phyloP scores from a whole-genome alignment of 805 yeast genomes.

The Metschnikowia sp. region DNA sequence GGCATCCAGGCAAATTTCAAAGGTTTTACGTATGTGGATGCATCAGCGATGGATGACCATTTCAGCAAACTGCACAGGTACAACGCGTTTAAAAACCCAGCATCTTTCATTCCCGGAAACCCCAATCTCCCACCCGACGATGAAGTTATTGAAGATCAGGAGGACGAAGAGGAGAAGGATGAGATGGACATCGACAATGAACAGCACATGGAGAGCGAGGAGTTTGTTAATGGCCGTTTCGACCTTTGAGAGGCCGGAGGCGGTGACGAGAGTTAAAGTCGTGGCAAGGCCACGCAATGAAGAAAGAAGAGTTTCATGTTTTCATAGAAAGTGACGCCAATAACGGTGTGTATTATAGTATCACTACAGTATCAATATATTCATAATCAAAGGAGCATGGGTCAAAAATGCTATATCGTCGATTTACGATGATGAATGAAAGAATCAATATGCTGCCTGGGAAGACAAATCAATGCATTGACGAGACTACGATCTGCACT shows the following conservation, averaged over 20 bases:
- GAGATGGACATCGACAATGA: constrained; percentile 47
- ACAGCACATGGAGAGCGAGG: constrained; percentile 67
- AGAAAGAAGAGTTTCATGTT: neutral
- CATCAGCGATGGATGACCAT: constrained; percentile 86
- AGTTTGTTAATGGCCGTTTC: constrained; percentile 85
- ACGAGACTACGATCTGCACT: no score
- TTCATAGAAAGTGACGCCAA: constrained; percentile 5
- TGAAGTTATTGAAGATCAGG: constrained; percentile 69
- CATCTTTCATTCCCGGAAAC: constrained; percentile 75
- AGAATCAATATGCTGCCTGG: no score
- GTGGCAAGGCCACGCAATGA: no score
- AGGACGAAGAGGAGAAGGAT: constrained; percentile 45
- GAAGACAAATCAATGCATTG: no score
- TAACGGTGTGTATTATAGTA: constrained; percentile 5
- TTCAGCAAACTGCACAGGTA: constrained; percentile 44
- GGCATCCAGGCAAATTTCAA: constrained; percentile 95
- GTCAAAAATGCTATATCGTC: no score
- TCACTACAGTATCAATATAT: constrained; percentile 4
- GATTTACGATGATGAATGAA: no score
- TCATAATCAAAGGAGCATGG: neutral
- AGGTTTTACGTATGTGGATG: constrained; percentile 96
- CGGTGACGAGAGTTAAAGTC: no score
- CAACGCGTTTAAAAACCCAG: constrained; percentile 45
- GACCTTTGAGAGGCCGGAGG: constrained; percentile 48
- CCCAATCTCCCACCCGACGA: constrained; percentile 81